These are phyloP conservation scores for Yamadazyma laniorum DNA, from an alignment of 805 yeast genomes.

Conservation along the genomic window DNA sequence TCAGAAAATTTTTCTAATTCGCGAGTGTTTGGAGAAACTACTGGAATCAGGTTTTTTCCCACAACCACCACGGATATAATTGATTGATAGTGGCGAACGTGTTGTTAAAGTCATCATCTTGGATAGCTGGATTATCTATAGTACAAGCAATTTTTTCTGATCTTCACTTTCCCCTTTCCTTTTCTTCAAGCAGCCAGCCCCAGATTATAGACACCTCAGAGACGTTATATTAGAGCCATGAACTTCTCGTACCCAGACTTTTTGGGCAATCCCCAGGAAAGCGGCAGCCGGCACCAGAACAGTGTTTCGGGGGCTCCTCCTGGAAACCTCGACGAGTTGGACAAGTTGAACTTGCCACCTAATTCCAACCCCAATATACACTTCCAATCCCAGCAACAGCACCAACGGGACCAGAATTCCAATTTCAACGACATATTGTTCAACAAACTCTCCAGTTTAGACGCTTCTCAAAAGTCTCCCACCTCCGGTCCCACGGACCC, in stretches of 20 bases:
- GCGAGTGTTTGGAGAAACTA: slow-evolving; percentile 6
- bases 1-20: slow-evolving; percentile 5
- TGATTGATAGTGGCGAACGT: too few relatives aligned
- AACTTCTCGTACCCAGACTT: slow-evolving; percentile 38
- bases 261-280: slow-evolving; percentile 15
- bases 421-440: slow-evolving; percentile 23
- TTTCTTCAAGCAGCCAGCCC: too few relatives aligned
- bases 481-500: slow-evolving; percentile 1
- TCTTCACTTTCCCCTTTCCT: too few relatives aligned
- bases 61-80: too few relatives aligned
- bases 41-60: too few relatives aligned
- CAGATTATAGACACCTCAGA: too few relatives aligned
- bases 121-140: background rate
- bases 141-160: too few relatives aligned
- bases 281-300: background rate
- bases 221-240: too few relatives aligned
- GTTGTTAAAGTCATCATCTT: background rate
- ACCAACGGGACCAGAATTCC: background rate
- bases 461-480: slow-evolving; percentile 4
- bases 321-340: slow-evolving; percentile 3
- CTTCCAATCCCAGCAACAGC: background rate
- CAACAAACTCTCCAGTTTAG: slow-evolving; percentile 22
- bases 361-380: slow-evolving; percentile 10
- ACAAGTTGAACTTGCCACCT: slow-evolving; percentile 14
- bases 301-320: background rate